Base-by-base conservation (phyloP, 352 stramenopile species). In the Pythium phragmiticola region DNA sequence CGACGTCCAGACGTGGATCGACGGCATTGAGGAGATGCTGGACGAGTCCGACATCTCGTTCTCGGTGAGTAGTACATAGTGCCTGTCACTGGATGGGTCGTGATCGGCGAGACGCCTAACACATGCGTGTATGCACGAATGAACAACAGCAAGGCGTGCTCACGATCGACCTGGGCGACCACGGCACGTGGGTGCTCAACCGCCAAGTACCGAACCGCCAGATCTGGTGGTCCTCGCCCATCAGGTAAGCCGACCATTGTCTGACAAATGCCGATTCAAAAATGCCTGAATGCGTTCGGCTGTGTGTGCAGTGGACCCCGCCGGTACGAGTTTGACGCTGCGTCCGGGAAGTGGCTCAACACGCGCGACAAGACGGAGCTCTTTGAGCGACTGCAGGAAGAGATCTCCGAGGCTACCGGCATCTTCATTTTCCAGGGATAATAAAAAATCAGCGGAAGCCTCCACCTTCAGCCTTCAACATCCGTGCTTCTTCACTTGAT, bases 151-250 rank as follows among this genome's bases (percentile, higher is more conserved):
- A 98, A 96, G 96, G 96, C 28, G 96, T 99, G 13, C 70, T 99
- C 41, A 98, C 96, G 46, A 91, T 98, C 53, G 87, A 94, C 47
- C 76, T 99, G 26, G 94, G 92, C 45, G 83, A 95, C 26, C 77
- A 97, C 68, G 95, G 96, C 60, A 98, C 93, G 48, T 99, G 92
- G 89, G 97, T 99, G 33, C 85, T 99, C 63, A 99, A 99, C 77
- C 98, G 98, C 68, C 97, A 99, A 73, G 97, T 96, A 41, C 97
- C 97, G 4, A 99, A 99, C 80, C 82, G 88, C 41, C 96, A 99
- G 74, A 94, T 98, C 59, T 98, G 94, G 94, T 98, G 95, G 95
- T 98, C 93, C 7, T 98, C 94, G 59, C 97, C 97, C 3, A 82
- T 98, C 64, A 98, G 89, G 84, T 92, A 63, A 33, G 65, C 3